A percentile compares a stretch with the other conserved stretches of the same genome.
These are phyloP conservation scores for Backusella circina DNA, from an alignment of 192 early-diverging fungal species.

Conservation along the genomic window DNA sequence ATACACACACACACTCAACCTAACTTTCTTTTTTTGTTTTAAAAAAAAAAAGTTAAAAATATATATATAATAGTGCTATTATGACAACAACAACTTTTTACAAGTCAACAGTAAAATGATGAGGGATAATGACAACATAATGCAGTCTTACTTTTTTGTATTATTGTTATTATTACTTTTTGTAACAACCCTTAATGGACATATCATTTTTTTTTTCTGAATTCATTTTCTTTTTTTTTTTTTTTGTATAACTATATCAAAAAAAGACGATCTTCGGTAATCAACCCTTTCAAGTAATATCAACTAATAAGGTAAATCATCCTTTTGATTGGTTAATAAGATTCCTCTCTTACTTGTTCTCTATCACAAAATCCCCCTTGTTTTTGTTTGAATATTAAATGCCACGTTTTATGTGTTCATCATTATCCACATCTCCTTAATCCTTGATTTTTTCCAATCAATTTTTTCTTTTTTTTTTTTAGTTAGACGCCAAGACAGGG, in stretches of 20 bases:
- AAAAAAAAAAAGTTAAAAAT: not conserved
- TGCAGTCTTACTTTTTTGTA: not conserved
- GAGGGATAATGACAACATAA: not conserved
- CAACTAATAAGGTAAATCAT: not conserved
- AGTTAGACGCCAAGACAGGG: not conserved
- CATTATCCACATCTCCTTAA: not conserved
- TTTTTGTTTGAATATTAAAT: not conserved
- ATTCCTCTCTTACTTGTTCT: not conserved
- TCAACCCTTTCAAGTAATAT: not conserved
- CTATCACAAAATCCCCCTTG: not conserved
- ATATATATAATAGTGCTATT: not conserved
- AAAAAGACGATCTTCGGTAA: not conserved
- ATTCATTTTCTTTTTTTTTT: not conserved
- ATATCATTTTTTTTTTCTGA: not conserved
- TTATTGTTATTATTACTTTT: not conserved
- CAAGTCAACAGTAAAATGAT: not conserved
- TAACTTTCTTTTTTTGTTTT: not conserved
- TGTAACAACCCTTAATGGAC: not conserved
- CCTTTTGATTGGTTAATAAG: not conserved
- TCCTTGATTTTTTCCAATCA: not conserved
- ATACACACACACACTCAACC: not conserved
- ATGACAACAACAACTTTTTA: not conserved
- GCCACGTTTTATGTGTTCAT: conserved; percentile 1
- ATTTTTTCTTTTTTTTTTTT: too few relatives aligned
- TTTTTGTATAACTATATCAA: not conserved